These are phyloP conservation scores for Metschnikowia anglica DNA, from an alignment of 805 yeast genomes.

Conservation along the genomic window DNA sequence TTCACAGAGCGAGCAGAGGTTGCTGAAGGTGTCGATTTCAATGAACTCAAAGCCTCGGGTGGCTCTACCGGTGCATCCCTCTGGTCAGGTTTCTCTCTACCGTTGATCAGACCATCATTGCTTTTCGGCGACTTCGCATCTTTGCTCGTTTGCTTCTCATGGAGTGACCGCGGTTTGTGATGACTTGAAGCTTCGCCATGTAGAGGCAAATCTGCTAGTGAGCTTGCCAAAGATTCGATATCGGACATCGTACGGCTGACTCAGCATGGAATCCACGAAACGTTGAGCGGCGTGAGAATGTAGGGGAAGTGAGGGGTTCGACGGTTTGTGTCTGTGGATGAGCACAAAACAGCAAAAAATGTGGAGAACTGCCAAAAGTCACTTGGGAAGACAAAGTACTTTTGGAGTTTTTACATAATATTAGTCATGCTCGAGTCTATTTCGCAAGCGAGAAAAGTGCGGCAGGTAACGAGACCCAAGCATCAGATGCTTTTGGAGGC, in stretches of 20 bases:
- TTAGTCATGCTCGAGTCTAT: slow-evolving; percentile 1
- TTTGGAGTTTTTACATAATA: too few relatives aligned
- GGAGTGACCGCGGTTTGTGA: slow-evolving; percentile 3
- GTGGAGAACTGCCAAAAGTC: too few relatives aligned
- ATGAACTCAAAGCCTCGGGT: not conserved
- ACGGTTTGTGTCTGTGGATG: too few relatives aligned
- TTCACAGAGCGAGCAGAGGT: slow-evolving; percentile 4
- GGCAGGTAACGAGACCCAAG: not conserved
- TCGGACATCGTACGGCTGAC: slow-evolving; percentile 8
- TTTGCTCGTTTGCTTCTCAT: not conserved
- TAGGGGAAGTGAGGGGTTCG: too few relatives aligned
- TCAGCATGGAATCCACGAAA: not conserved
- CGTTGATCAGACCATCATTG: not conserved
- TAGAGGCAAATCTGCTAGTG: slow-evolving; percentile 13
- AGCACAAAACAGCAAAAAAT: too few relatives aligned
- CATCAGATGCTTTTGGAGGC: too few relatives aligned
- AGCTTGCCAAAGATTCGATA: slow-evolving; percentile 13
- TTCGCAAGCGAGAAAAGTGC: not conserved
- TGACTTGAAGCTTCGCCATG: slow-evolving; percentile 3
- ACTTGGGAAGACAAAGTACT: too few relatives aligned
- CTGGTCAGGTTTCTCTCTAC: not conserved
- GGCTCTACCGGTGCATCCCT: not conserved
- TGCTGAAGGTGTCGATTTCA: not conserved
- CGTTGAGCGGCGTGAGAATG: not conserved
- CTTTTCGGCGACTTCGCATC: not conserved